Evolutionary conservation across 257 asterid genomes (phyloP), one percentile per base, ranked within the genome.

Genomic region (Solanum sparsipilum): DNA sequence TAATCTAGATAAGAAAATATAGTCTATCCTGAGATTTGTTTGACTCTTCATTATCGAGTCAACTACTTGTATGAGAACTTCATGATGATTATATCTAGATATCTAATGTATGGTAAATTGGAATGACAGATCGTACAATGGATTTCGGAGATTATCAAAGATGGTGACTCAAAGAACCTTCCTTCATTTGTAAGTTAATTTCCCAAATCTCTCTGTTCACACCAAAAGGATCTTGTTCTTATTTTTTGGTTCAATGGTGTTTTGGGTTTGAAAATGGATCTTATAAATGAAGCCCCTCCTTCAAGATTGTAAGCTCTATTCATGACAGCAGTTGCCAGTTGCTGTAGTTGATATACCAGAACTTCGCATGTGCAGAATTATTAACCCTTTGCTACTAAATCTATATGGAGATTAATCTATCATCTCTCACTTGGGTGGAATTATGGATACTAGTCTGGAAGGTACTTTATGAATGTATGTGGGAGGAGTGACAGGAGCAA

Each of bases 111-210:
- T 89, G 87, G 68, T 91, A 46, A 63, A 86, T 89, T 79, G 88
- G 71, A 67, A 84, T 87, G 86, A 78, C 96, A 97, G 99, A 97
- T 97, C 83, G 91, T 93, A 84, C 87, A 68, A 71, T 97, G 99
- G 99, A 94, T 95, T 88, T 96, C 99, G 79, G 90, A 88, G 92
- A 96, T 91, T 84, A 94, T 97, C 76, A 90, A 92, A 92, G 98
- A 97, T 87, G 99, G 99, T 6, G 99, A 97, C 92, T 88, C 98
- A 87, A 94, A 98, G 89, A 94, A 92, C 86, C 95, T 97, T 86
- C 98, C 98, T 86, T 93, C 96, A 84, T 95, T 97, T 90, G 99
- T 97, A 95, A 95, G 99, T 92, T 84, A 46, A 85, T 71, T 85
- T 84, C 31, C 78, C 23, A 39, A 23, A 56, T 46, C 48, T 72